Base-by-base conservation (phyloP, 345 rosid species). In the Hevea brasiliensis region DNA sequence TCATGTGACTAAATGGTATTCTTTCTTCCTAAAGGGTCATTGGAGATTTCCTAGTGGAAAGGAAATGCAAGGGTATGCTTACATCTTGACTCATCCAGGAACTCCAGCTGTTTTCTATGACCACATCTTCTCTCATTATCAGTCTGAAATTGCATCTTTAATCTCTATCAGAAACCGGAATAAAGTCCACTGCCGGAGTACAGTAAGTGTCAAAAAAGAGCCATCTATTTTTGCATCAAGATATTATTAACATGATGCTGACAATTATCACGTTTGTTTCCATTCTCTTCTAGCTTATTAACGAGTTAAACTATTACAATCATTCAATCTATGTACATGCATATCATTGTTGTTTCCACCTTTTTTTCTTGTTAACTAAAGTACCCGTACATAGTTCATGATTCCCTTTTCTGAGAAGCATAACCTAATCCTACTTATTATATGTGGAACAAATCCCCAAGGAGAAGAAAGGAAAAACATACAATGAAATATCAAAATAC, bases 61-160 rank as follows among this genome's bases (percentile, higher is more conserved):
- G 69, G 98, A 94, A 84, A 89, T 94, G 97, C 98, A 92, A 85
- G 98, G 98, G 77, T 94, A 94, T 77, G 98, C 97, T 32, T 94
- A 94, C 81, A 92, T 87, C 76, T 61, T 94, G 80, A 94, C 98
- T 70, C 98, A 94, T 85, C 95, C 98, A 71, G 98, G 98, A 80
- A 94, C 97, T 26, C 98, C 98, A 15, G 86, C 97, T 0, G 94
- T 94, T 57, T 94, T 92, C 84, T 90, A 77, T 80, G 98, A 94
- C 64, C 98, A 94, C 78, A 17, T 92, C 67, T 90, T 86, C 81
- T 90, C 95, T 57, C 82, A 86, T 73, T 81, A 90, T 79, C 85
- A 21, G 21, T 86, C 91, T 10, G 96, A 90, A 79, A 89, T 94
- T 24, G 84, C 86, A 61, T 75, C 89, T 65, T 94, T 94, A 44